phyloP scores from a whole-genome alignment of 345 rosid species.

The Populus ilicifolia region DNA sequence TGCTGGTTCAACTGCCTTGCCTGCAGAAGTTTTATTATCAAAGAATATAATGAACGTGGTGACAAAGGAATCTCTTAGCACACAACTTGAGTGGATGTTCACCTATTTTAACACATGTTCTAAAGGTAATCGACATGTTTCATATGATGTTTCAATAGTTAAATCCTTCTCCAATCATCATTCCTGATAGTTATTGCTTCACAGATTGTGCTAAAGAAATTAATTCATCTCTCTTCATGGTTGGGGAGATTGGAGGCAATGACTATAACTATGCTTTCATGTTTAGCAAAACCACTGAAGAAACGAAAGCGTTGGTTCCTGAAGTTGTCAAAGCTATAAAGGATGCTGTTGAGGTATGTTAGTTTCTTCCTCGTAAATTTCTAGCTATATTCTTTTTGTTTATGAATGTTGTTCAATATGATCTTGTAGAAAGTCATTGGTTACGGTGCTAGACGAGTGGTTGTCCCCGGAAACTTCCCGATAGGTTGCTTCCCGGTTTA shows the following conservation, averaged over 20 bases:
- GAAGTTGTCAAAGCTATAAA: not conserved
- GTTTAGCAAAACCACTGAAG: not conserved
- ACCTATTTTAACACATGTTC: too few relatives aligned
- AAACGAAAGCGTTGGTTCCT: not conserved
- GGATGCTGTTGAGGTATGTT: slow-evolving; percentile 1
- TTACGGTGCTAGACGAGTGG: not conserved
- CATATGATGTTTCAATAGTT: too few relatives aligned
- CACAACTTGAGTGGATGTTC: slow-evolving; percentile 6
- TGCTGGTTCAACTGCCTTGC: not conserved
- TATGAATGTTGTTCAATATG: not conserved
- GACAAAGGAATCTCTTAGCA: not conserved
- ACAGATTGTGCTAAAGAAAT: not conserved
- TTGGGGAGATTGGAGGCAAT: slow-evolving; percentile 1
- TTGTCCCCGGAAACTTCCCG: slow-evolving; percentile 7
- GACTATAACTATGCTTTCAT: not conserved
- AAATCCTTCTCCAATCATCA: too few relatives aligned
- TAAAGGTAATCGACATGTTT: too few relatives aligned
- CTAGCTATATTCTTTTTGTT: not conserved
- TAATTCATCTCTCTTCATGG: slow-evolving; percentile 4
- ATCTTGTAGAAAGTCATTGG: not conserved
- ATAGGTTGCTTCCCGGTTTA: not conserved
- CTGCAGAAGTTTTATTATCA: not conserved
- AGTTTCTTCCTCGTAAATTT: not conserved
- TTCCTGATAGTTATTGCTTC: too few relatives aligned
- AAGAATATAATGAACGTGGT: not conserved